Evolutionary conservation across 2,329 filamentous ascomycete genomes (phyloP).

Genomic region (Alternaria hordeiaustralica): DNA sequence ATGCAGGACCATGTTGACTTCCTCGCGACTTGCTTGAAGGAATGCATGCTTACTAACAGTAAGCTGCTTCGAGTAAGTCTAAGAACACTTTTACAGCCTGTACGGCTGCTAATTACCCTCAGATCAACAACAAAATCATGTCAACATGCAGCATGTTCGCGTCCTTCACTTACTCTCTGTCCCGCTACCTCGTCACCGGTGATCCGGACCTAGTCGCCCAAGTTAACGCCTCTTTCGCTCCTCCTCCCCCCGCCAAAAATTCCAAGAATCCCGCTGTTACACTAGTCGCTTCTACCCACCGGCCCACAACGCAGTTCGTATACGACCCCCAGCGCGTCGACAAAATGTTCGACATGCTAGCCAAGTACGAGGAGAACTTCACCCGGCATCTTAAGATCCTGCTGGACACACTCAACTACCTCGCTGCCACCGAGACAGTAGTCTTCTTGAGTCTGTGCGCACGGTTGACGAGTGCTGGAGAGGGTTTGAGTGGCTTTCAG

Average conservation of each 20-base stretch:
- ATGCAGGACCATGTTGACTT: conserved; percentile 99
- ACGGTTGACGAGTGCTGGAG: conserved; percentile 78
- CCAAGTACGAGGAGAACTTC: conserved; percentile 93
- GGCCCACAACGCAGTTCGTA: conserved; percentile 47
- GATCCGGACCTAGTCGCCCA: conserved; percentile 76
- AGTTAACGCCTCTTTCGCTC: conserved; percentile 62
- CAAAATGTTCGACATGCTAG: conserved; percentile 84
- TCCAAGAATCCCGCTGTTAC: conserved; percentile 15
- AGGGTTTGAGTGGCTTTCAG: conserved; percentile 58
- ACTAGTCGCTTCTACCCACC: conserved; percentile 16
- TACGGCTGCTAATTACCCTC: conserved; percentile 6
- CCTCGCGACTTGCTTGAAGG: conserved; percentile 94
- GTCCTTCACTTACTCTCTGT: conserved; percentile 84
- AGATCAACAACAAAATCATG: conserved; percentile 98
- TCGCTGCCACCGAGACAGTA: conserved; percentile 95
- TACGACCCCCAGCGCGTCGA: conserved; percentile 68
- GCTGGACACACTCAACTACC: conserved; percentile 94
- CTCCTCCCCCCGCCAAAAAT: conserved; percentile 12
- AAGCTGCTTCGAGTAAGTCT: conserved; percentile 81
- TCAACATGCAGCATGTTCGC: conserved; percentile 95
- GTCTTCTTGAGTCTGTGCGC: conserved; percentile 89
- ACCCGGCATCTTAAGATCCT: conserved; percentile 90
- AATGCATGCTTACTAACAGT: conserved; percentile 98
- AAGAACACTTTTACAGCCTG: background rate
- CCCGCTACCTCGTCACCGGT: conserved; percentile 80